Evolutionary conservation across 805 yeast species (phyloP), one percentile per base, ranked within the genome.

Genomic region (Wickerhamiella kazuoi): DNA sequence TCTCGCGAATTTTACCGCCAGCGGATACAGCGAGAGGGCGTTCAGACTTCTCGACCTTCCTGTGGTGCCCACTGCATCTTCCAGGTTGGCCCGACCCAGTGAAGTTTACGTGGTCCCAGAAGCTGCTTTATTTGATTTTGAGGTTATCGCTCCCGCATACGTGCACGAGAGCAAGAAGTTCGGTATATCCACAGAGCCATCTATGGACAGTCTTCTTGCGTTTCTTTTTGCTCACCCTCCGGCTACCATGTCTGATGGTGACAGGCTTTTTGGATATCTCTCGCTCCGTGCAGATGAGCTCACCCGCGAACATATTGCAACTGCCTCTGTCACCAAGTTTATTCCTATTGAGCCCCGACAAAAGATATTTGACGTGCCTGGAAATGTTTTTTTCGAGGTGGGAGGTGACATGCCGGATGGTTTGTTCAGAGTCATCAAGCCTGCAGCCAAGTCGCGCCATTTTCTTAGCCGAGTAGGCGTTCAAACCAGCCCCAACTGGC

Each of bases 401-500:
- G 35, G 30, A 1, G 43, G 21, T 14, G 37, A 34, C 20, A 50
- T 44, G 20, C 32, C 44, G 18, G 28, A 44, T 14, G 42, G 42
- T 3, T 33, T 46, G 14, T 41, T 50, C 18, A 18, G 13, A 9
- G 41, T 45, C 5, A 37, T 47, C 1, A 16, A 37, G 11, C 44
- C 43, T 26, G 38, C 29, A 11, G 40, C 20, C 5, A 11, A 13
- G 42, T 47, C 61, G 3, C 39, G 37, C 14, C 57, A 61, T 2
- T 61, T 61, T 40, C 43, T 61, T 21, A 38, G 39, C 13, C 40
- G 38, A 4, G 42, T 60, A 14, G 64, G 65, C 1, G 56, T 60
- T 3, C 42, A 59, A 3, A 50, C 51, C 17, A 44, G 48, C 29
- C 66, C 65, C 1, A 47, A 46, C n/a, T 37, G 51, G 3, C 24